Conservation (phyloP, 805 yeast species). For the Wickerhamiella allomyrinae region DNA sequence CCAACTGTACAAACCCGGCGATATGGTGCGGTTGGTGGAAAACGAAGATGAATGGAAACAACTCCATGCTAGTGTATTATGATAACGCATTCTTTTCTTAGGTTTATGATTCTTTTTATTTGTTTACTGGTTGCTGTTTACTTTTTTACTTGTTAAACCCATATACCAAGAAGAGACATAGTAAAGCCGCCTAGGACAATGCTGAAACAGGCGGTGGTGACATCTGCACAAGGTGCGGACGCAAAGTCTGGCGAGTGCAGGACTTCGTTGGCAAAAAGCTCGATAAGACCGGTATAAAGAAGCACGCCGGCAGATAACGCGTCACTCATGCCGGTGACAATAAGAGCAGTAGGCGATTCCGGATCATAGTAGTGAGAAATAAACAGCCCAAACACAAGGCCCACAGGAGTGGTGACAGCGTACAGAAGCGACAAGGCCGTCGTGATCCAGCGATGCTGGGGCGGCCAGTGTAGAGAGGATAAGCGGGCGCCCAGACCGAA, state of each 20-base stretch:
- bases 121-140: not conserved
- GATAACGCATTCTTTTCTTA: not conserved
- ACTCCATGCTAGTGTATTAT: not conserved
- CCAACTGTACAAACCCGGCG: not conserved
- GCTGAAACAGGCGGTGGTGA: conserved; percentile 17
- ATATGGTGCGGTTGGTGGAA: not conserved
- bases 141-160: conserved; percentile 32
- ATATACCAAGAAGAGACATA: conserved; percentile 51
- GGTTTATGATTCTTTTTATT: not conserved
- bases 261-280: conserved; percentile 67
- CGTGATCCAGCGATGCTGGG: conserved; percentile 24
- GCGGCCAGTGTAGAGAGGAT: conserved; percentile 34
- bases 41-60: not conserved
- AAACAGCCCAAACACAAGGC: conserved; percentile 67
- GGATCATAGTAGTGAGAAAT: conserved; percentile 46
- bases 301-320: conserved; percentile 66
- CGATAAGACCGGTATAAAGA: conserved; percentile 64
- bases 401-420: conserved; percentile 52
- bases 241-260: conserved; percentile 29
- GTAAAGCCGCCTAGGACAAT: conserved; percentile 40
- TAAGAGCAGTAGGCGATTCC: conserved; percentile 38
- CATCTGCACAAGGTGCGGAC: conserved; percentile 11
- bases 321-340: conserved; percentile 61
- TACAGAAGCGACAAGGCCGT: conserved; percentile 29
- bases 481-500: conserved; percentile 71